A percentile compares a stretch with the other conserved stretches of the same genome.
These are phyloP conservation scores for Mucor piriformis DNA, from an alignment of 371 early-diverging fungal genomes.

Conservation along the genomic window DNA sequence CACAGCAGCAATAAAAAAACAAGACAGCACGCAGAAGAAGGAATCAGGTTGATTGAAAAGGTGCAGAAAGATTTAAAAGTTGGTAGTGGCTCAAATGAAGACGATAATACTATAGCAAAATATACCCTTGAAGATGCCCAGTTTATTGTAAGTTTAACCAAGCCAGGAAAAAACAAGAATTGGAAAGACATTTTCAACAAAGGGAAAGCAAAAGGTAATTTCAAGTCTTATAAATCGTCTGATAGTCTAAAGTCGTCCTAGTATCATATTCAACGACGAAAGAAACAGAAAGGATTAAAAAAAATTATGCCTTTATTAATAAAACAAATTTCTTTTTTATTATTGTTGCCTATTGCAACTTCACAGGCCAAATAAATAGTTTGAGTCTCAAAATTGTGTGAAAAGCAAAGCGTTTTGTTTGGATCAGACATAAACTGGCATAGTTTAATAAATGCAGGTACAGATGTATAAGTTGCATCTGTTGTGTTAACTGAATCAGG, in stretches of 20 bases:
- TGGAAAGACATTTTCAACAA: constrained; percentile 12
- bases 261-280: constrained; percentile 11
- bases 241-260: constrained; percentile 9
- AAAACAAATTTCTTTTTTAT: constrained; percentile 6
- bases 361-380: constrained; percentile 15
- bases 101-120: neutral
- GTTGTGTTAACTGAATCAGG: neutral
- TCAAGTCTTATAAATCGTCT: constrained; percentile 15
- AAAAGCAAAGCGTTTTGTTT: constrained; percentile 13
- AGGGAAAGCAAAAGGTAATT: constrained; percentile 14
- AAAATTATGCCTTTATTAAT: constrained; percentile 5
- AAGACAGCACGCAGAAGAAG: constrained; percentile 12
- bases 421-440: constrained; percentile 16
- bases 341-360: constrained; percentile 1
- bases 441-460: constrained; percentile 6
- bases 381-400: constrained; percentile 3
- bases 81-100: constrained; percentile 1
- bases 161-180: constrained; percentile 9
- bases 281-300: constrained; percentile 9
- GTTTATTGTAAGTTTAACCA: constrained; percentile 13
- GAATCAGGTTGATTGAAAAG: constrained; percentile 12
- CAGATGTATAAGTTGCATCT: neutral
- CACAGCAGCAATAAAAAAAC: constrained; percentile 1
- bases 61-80: constrained; percentile 10
- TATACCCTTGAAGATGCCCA: constrained; percentile 5